Conservation (phyloP, 345 rosid genomes). For the Sisymbrium irio region DNA sequence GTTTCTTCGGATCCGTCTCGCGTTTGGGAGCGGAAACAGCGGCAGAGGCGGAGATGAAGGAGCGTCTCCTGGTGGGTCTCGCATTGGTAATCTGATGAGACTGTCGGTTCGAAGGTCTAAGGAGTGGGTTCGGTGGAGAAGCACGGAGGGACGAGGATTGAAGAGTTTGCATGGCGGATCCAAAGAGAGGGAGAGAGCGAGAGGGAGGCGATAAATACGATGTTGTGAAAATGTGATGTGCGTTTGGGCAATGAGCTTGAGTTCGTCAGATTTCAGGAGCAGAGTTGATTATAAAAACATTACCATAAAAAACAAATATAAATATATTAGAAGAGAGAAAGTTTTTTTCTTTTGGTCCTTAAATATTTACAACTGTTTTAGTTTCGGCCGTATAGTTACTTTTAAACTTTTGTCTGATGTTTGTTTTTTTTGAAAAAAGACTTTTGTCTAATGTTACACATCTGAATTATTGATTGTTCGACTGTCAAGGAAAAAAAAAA, state of each 20-base stretch:
- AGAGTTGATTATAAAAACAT: neutral
- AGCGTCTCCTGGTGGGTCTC: constrained; percentile 35
- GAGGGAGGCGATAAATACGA: constrained; percentile 39
- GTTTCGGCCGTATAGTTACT: neutral
- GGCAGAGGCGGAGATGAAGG: constrained; percentile 52
- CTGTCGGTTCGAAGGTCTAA: constrained; percentile 32
- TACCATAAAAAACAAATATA: neutral
- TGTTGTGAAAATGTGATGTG: constrained; percentile 31
- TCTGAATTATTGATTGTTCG: too few relatives aligned
- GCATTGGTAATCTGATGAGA: constrained; percentile 34
- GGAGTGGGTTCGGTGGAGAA: constrained; percentile 55
- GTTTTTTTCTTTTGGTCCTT: neutral
- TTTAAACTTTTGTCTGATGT: neutral
- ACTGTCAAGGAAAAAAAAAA: too few relatives aligned
- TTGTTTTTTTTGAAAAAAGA: too few relatives aligned
- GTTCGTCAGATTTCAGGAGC: constrained; percentile 22
- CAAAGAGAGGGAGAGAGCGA: neutral
- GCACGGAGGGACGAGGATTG: constrained; percentile 59
- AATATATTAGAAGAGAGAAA: neutral
- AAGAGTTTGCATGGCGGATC: constrained; percentile 68
- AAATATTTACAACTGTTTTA: neutral
- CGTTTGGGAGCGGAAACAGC: constrained; percentile 76
- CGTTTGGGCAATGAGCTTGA: constrained; percentile 10
- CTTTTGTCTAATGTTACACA: neutral
- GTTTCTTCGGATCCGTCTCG: constrained; percentile 89